These are phyloP conservation scores for Scenedesmus sp. DNA, from an alignment of 163 green algal genomes.

Conservation along the genomic window DNA sequence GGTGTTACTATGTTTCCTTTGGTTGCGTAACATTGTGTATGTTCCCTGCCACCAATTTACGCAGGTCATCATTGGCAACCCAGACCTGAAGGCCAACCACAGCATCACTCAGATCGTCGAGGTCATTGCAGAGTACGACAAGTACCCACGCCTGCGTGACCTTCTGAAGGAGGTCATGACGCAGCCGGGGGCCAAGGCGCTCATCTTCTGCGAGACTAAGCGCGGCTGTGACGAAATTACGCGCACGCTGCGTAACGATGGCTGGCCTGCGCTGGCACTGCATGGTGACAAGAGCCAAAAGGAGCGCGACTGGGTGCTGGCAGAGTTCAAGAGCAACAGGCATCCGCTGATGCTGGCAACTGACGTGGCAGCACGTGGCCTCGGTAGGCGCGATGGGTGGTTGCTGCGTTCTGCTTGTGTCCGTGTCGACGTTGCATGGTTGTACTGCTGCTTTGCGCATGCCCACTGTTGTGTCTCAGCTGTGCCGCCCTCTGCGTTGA, in stretches of 20 bases:
- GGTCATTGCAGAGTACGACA: slow-evolving; percentile 90
- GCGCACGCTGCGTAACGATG: slow-evolving; percentile 87
- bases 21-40: not conserved
- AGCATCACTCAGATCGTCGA: slow-evolving; percentile 94
- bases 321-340: slow-evolving; percentile 82
- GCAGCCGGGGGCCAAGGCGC: slow-evolving; percentile 61
- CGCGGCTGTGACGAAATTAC: slow-evolving; percentile 90
- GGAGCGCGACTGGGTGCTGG: slow-evolving; percentile 92
- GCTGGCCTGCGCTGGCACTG: slow-evolving; percentile 93
- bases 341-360: slow-evolving; percentile 92
- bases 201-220: slow-evolving; percentile 95
- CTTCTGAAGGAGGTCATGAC: slow-evolving; percentile 62
- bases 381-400: slow-evolving; percentile 66
- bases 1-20: not conserved
- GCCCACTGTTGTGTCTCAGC: too few relatives aligned
- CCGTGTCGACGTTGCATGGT: not conserved
- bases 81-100: slow-evolving; percentile 95
- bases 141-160: slow-evolving; percentile 79
- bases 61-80: slow-evolving; percentile 91
- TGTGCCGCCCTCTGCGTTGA: too few relatives aligned
- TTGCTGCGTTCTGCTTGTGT: slow-evolving; percentile 6
- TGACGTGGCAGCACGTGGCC: slow-evolving; percentile 89
- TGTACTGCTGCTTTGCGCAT: not conserved
- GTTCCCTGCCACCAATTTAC: too few relatives aligned
- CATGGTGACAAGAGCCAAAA: slow-evolving; percentile 98